Evolutionary conservation across 202 grass and related monocot species (phyloP), one percentile per base, ranked within the genome.

Genomic region (Elaeis oleifera): DNA sequence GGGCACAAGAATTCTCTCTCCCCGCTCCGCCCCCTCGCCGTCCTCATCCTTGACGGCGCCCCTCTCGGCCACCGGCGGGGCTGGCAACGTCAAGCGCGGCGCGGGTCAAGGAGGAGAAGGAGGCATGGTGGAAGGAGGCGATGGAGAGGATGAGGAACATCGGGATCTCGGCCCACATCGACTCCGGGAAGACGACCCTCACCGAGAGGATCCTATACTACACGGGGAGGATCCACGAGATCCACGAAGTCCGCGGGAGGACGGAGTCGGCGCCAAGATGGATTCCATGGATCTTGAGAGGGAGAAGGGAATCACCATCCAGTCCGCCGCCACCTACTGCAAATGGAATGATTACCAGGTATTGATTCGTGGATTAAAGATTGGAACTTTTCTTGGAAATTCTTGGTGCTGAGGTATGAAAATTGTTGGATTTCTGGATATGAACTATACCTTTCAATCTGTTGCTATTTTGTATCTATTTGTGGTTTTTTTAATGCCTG

Each of bases 251-350:
- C 31, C 85, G 92, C n/a, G 87, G 87, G 20, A 71, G 79, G 92
- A 97, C 26, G 92, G 87, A 9, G 87, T 97, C 5, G 92, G 88
- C 5, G 88, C 92, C 1, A 97, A 97, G 76, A 97, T 97, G 88
- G 92, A 97, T 71, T 97, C 88, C 64, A 92, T 97, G 88, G 92
- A 97, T 74, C 85, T 97, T 6, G 92, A 97, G 79, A 84, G 88
- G 48, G 88, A 92, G 59, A 92, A 97, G 68, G 92, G 92, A 9
- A 97, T 97, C 64, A 97, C 92, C 5, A 97, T 97, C 56, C 92
- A 97, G 70, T 97, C 92, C 7, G 92, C 92, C 32, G 92, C 92
- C 15, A 92, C 92, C 29, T 97, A 91, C 84, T 97, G 88, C 74
- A 89, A 84, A 64, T 97, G 92, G 92, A 97, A 86, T 29, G 88